phyloP scores from a whole-genome alignment of 2,329 filamentous ascomycete genomes.

The Teratosphaeria zuluensis region DNA sequence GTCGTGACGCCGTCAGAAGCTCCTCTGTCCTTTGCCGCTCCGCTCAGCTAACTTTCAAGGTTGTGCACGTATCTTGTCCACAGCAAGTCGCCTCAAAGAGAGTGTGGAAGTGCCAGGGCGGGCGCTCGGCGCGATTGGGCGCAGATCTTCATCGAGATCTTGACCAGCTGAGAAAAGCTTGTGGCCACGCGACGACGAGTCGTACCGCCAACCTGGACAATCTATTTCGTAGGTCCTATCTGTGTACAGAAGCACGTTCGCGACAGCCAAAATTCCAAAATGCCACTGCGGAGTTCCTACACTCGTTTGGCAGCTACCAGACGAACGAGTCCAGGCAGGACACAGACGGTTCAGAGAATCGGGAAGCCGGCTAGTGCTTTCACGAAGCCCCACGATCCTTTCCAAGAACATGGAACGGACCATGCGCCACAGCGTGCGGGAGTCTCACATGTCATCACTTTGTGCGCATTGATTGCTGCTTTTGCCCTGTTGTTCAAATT shows the following conservation, averaged over 20 bases:
- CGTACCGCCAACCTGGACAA: neutral
- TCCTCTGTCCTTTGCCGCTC: neutral
- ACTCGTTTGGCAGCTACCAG: neutral
- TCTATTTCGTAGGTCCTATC: neutral
- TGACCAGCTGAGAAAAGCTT: neutral
- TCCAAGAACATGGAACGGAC: neutral
- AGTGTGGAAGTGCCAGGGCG: neutral
- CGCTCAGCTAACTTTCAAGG: neutral
- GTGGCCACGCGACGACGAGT: neutral
- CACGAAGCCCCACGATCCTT: neutral
- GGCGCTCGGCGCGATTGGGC: neutral
- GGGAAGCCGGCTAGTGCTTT: neutral
- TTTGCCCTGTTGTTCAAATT: neutral
- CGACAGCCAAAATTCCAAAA: neutral
- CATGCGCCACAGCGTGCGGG: neutral
- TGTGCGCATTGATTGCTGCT: neutral
- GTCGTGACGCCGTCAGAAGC: neutral
- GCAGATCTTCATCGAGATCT: neutral
- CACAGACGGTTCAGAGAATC: neutral
- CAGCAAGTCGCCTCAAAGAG: neutral
- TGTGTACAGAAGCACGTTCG: neutral
- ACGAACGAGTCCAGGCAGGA: neutral
- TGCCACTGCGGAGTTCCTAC: neutral
- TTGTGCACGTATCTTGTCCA: neutral
- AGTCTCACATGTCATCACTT: neutral